These are phyloP conservation scores for Agapanthus africanus DNA, from an alignment of 106 monocot species.

Conservation along the genomic window DNA sequence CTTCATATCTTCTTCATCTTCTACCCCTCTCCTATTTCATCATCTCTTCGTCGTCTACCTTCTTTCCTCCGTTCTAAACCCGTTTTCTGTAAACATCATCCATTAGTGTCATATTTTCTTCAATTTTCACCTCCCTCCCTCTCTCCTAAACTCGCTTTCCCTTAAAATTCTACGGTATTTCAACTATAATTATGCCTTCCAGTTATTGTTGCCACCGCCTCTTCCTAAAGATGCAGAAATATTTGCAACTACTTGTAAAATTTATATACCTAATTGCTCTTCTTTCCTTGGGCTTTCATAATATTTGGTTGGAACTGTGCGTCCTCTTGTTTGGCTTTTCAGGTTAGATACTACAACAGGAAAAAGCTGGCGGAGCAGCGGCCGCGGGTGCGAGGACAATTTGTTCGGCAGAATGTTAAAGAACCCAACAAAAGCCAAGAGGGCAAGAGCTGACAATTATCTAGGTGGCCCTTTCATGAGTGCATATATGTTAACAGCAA, in stretches of 20 bases:
- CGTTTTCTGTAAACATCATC: no score
- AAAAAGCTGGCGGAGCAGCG: conserved; percentile 87
- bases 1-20: no score
- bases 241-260: background rate
- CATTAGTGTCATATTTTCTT: no score
- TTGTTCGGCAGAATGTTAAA: conserved; percentile 38
- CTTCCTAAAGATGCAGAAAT: background rate
- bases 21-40: no score
- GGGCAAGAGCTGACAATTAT: conserved; percentile 14
- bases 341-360: conserved; percentile 97
- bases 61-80: no score
- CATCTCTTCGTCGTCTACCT: no score
- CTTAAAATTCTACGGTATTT: no score
- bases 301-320: background rate
- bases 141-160: no score
- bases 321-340: conserved; percentile 10
- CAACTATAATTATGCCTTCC: no score
- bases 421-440: conserved; percentile 18
- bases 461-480: background rate
- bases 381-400: conserved; percentile 79
- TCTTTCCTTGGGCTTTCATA: background rate
- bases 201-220: no score
- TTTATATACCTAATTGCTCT: background rate
- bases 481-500: background rate
- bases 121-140: no score